Evolutionary conservation across 2,329 filamentous ascomycete genomes (phyloP), one percentile per base, ranked within the genome.

Genomic region (Chaetomium sp.): DNA sequence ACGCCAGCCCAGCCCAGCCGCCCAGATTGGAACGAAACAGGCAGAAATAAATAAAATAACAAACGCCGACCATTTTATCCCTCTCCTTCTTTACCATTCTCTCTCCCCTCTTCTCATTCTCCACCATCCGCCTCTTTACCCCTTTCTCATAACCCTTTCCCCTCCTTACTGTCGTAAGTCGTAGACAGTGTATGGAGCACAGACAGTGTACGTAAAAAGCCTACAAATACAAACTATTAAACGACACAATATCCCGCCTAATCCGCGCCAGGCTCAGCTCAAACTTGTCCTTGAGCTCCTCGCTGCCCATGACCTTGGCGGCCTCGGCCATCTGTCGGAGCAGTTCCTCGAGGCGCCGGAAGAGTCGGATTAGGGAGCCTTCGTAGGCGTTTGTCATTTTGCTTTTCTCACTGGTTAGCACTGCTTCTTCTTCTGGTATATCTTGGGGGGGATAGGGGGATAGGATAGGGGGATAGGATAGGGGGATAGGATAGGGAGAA

Each of bases 341-440:
- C 56, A 96, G 79, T 74, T 99, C 94, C 72, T 99, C 94, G 36
- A 99, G 79, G 19, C 94, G 88, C 53, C 94, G 88, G 83, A 99
- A 99, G 41, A 96, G 84, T 49, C 94, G 90, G 65, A 99, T 97
- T 59, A 99, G 77, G 56, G 90, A 96, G 58, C 94, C 94, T 75
- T 99, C 94, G 72, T 96, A 99, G 34, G 92, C 89, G 66, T 96
- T 92, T 34, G 94, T 97, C 91, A 99, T 96, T 89, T 95, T 95
- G 74, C 92, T 66, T 34, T 19, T 42, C 10, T 6, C 1, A 32
- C 8, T 3, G 38, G 33, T 43, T 10, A 41, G 12, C 27, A 37
- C 38, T 14, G 14, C 8, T 40, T 9, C 8, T 40, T 42, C 40
- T n/a, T 42, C 40, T 40, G 37, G 37, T 40, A 40, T 40, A 12